Evolutionary conservation across 75 land plant genomes (phyloP), one percentile per base, ranked within the genome.

Genomic region (Sequoiadendron giganteum): DNA sequence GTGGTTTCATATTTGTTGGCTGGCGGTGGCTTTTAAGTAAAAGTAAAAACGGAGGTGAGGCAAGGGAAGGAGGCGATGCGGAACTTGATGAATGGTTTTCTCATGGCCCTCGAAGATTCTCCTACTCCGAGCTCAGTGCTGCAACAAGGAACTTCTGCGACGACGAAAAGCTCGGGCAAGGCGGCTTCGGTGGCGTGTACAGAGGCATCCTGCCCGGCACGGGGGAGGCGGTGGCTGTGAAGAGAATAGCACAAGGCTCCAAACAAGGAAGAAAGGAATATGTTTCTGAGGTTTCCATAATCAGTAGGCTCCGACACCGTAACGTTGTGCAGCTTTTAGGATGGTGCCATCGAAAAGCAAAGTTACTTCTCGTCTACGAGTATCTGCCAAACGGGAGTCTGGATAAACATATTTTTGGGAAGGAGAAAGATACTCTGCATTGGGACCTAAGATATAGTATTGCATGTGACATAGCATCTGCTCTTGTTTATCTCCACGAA

Each of bases 291-390:
- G 43, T 42, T 42, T 1, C 43, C 43, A 42, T 42, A 42, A 42
- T 42, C 43, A 42, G 43, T 42, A 42, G 43, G 43, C 43, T 42
- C 43, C 3, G 43, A 42, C 43, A 42, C 43, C 43, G 4, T 42
- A 42, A 42, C 43, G 1, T 42, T 42, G 43, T 42, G 43, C 5
- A 42, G 43, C 43, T 42, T 42, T 42, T 42, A 42, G 43, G 43
- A 42, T 42, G 43, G 43, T 42, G 43, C 43, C 3, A 42, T 42
- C 0, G 1, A 42, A 42, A 42, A 42, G 43, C 1, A 3, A 21
- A 92, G 84, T 88, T n/a, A 42, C 43, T 90, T 85, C 81, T 90
- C 3, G 91, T 90, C 72, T 90, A 90, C 55, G 89, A 90, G 43
- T 90, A 79, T 42, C 70, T 90, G 89, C 72, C 85, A 30, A 49